Evolutionary conservation across 2,329 filamentous ascomycete genomes (phyloP).

Genomic region (Sarocladium kiliense): DNA sequence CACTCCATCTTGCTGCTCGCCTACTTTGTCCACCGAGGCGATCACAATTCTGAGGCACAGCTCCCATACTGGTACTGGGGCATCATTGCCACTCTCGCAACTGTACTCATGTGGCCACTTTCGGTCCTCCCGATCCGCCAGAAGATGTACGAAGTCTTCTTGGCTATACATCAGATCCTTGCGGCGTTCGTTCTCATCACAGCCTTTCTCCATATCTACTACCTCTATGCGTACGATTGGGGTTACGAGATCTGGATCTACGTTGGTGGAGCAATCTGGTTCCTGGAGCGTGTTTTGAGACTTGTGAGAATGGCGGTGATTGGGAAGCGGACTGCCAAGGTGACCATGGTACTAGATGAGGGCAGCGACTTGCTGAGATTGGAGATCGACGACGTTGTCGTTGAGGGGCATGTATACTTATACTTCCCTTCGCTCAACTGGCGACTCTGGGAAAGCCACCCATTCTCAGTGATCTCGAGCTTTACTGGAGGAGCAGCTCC

Average conservation of each 20-base stretch:
- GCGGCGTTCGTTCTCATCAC: slow-evolving; percentile 26
- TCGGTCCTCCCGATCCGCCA: slow-evolving; percentile 23
- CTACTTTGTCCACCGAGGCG: slow-evolving; percentile 19
- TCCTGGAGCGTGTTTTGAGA: slow-evolving; percentile 22
- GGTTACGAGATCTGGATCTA: slow-evolving; percentile 33
- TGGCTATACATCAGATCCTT: slow-evolving; percentile 25
- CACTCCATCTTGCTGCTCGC: slow-evolving; percentile 27
- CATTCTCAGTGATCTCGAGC: slow-evolving; percentile 23
- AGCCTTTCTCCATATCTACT: slow-evolving; percentile 31
- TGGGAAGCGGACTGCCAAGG: slow-evolving; percentile 17
- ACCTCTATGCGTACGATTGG: slow-evolving; percentile 27
- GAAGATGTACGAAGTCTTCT: slow-evolving; percentile 28
- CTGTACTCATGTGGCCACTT: slow-evolving; percentile 19
- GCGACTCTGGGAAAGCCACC: slow-evolving; percentile 31
- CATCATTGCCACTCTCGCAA: slow-evolving; percentile 24
- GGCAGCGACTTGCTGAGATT: slow-evolving; percentile 26
- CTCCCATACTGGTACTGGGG: slow-evolving; percentile 29
- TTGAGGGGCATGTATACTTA: slow-evolving; percentile 26
- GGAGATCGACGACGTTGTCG: slow-evolving; percentile 19
- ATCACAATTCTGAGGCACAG: slow-evolving; percentile 19
- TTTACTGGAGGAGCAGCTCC: neutral
- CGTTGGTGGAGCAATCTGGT: slow-evolving; percentile 26
- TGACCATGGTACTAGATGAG: slow-evolving; percentile 17
- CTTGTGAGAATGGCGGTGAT: slow-evolving; percentile 18
- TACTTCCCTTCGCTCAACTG: slow-evolving; percentile 29